Base-by-base conservation (phyloP, 768 basidiomycete species). In the Lactarius deliciosus region DNA sequence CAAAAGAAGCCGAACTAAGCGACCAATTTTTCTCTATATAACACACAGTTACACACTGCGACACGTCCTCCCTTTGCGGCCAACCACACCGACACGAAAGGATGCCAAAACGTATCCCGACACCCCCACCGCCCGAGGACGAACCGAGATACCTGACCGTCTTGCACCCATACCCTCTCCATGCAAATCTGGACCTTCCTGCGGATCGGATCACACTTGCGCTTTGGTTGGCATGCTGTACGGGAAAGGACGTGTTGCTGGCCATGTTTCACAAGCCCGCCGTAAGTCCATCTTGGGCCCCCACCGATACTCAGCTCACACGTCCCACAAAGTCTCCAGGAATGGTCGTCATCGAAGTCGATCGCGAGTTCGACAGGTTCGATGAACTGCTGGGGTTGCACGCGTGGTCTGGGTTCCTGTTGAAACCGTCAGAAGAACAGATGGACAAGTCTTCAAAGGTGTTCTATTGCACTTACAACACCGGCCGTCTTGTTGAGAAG, bases 271-370 rank as follows among this genome's bases (percentile, higher is more conserved):
- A 82, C 71, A 82, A 81, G 62, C 81, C 82, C 0, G 72, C 75
- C 34, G 81, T 83, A 67, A 63, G 81, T 79, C 22, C 15, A 53
- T 53, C 25, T 10, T 13, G n/a, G n/a, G 8, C 13, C 11, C 25
- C 15, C 22, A 16, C 59, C 7, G 28, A 8, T 28, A 20, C 15
- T 9, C 18, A 45, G 11, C 54, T 10, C 25, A 41, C n/a, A 5
- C 11, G 10, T 9, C 15, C 45, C 22, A 50, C 8, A 25, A 60
- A 81, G 80, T 79, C 82, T 1, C 80, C 77, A 11, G 80, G 75
- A 60, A 81, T 79, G 76, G 75, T 83, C 54, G 78, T 83, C 62
- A 74, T 83, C 64, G 81, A 81, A 57, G 71, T 83, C 32, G 73
- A 66, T 30, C 73, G 78, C 22, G 57, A 71, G 1, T 78, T 76